Conservation (phyloP, 768 basidiomycete genomes). For the Pleurotus citrinopileatus region DNA sequence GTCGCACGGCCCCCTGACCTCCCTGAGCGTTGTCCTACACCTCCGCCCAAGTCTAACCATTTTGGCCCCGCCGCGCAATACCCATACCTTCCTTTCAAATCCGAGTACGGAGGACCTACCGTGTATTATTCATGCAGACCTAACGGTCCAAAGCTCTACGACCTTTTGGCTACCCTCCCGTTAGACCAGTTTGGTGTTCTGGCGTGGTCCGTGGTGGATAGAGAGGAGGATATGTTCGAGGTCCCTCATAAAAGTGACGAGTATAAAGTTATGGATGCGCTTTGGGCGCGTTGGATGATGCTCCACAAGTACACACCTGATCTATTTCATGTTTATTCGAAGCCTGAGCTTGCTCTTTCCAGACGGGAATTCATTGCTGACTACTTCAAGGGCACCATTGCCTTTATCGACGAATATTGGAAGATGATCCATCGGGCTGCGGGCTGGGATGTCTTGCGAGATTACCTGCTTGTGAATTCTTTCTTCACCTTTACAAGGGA, state of each 20-base stretch:
- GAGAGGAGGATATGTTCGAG: conserved; percentile 77
- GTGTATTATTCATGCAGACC: conserved; percentile 63
- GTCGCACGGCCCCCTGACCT: conserved; percentile 20
- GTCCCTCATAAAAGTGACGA: conserved; percentile 69
- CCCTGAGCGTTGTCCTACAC: conserved; percentile 28
- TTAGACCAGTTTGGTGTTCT: conserved; percentile 63
- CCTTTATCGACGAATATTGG: conserved; percentile 63
- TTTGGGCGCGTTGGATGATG: conserved; percentile 77
- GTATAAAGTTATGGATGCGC: conserved; percentile 74
- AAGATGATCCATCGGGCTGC: conserved; percentile 66
- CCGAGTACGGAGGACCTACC: conserved; percentile 42
- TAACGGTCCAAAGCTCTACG: conserved; percentile 61
- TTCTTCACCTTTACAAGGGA: too few relatives aligned
- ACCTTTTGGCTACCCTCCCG: conserved; percentile 58
- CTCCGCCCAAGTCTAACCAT: conserved; percentile 39
- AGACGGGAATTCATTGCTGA: conserved; percentile 56
- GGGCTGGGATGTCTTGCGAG: conserved; percentile 61
- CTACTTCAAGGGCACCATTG: conserved; percentile 48
- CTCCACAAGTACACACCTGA: conserved; percentile 44
- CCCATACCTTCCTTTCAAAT: conserved; percentile 52
- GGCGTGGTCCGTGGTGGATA: conserved; percentile 66
- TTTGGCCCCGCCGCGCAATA: conserved; percentile 48
- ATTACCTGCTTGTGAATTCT: conserved; percentile 57
- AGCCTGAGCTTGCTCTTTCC: conserved; percentile 4
- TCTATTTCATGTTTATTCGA: background rate